A percentile compares a stretch with the other conserved stretches of the same genome.
These are phyloP conservation scores for Aphanomyces cochlioides DNA, from an alignment of 352 stramenopile species.

Conservation along the genomic window DNA sequence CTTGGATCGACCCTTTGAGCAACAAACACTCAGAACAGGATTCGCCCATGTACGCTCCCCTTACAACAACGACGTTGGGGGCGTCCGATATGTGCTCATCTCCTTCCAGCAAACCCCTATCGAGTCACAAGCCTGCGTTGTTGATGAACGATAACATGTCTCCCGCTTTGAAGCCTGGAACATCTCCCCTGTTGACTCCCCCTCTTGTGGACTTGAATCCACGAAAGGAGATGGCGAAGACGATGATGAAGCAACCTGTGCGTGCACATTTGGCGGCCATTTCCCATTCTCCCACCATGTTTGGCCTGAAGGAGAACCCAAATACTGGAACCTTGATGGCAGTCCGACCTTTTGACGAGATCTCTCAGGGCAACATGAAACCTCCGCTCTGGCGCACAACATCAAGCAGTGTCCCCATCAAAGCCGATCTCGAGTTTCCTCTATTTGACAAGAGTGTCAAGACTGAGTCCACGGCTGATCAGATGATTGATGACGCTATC, in stretches of 20 bases:
- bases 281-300: constrained; percentile 11
- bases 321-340: constrained; percentile 12
- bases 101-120: constrained; percentile 27
- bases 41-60: constrained; percentile 2
- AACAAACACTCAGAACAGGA: constrained; percentile 23
- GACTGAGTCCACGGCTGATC: constrained; percentile 3
- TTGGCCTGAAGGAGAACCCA: constrained; percentile 23
- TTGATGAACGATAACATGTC: constrained; percentile 80
- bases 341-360: neutral
- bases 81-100: constrained; percentile 30
- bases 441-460: constrained; percentile 2
- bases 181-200: constrained; percentile 42
- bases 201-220: constrained; percentile 59
- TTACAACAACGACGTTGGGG: constrained; percentile 15
- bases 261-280: constrained; percentile 2
- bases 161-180: constrained; percentile 67
- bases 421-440: constrained; percentile 2
- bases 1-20: constrained; percentile 71
- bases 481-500: constrained; percentile 44
- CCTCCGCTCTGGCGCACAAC: constrained; percentile 26
- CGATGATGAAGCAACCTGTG: constrained; percentile 27
- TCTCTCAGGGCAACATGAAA: neutral
- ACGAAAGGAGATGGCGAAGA: constrained; percentile 26
- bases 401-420: neutral
- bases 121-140: constrained; percentile 18